A percentile compares a stretch with the other conserved stretches of the same genome.
phyloP scores from a whole-genome alignment of 495 filamentous ascomycete species.

The Elasticomyces elasticus region DNA sequence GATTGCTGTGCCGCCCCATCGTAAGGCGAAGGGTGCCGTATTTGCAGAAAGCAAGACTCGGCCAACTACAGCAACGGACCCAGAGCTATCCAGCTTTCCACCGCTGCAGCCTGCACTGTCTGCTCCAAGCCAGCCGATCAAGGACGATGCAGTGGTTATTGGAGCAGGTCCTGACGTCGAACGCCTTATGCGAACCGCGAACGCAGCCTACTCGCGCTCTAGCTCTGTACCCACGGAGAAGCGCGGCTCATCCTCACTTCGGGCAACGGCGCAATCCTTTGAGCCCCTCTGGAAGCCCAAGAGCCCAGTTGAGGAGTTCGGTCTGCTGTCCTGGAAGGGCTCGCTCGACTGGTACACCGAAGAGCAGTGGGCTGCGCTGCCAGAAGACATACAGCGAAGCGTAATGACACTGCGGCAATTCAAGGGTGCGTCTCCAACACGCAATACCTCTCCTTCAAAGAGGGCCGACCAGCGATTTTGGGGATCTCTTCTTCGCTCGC shows the following conservation, averaged over 20 bases:
- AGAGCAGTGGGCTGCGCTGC: neutral
- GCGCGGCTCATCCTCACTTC: constrained; percentile 1
- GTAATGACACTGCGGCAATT: constrained; percentile 1
- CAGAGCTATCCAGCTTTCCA: neutral
- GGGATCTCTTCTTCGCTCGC: neutral
- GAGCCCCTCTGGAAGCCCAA: constrained; percentile 8
- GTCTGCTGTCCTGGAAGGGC: constrained; percentile 9
- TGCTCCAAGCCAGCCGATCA: neutral
- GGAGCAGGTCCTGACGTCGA: neutral
- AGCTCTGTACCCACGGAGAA: neutral
- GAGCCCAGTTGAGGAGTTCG: constrained; percentile 1
- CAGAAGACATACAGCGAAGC: neutral
- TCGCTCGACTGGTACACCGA: neutral
- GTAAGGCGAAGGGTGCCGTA: neutral
- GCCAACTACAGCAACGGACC: neutral
- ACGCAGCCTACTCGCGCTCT: neutral
- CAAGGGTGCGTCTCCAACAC: neutral
- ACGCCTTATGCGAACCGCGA: neutral
- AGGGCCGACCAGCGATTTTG: constrained; percentile 7
- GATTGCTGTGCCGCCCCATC: neutral
- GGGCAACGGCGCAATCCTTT: constrained; percentile 4
- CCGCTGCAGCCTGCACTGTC: neutral
- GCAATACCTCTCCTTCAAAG: constrained; percentile 1
- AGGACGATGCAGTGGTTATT: neutral
- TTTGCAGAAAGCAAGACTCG: neutral